These are phyloP conservation scores for Acidomyces sp. DNA, from an alignment of 495 filamentous ascomycete genomes.

Conservation along the genomic window DNA sequence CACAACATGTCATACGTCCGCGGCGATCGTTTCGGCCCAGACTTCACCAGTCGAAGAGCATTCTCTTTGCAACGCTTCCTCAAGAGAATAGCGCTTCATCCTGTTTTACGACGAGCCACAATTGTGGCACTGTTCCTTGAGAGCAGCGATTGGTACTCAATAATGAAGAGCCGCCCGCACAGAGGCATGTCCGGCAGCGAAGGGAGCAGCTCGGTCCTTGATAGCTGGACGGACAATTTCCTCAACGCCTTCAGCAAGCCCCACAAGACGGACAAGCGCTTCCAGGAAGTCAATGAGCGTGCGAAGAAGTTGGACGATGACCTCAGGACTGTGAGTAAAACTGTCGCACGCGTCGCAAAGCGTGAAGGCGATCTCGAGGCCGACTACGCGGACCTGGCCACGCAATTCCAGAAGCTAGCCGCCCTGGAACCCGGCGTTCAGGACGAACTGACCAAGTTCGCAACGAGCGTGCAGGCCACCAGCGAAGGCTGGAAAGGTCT, in stretches of 20 bases:
- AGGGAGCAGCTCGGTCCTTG: constrained; percentile 57
- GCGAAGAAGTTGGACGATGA: constrained; percentile 94
- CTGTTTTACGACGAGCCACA: constrained; percentile 68
- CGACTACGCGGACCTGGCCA: constrained; percentile 78
- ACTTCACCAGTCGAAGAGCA: constrained; percentile 82
- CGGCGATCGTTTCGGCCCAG: constrained; percentile 83
- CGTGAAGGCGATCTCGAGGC: constrained; percentile 79
- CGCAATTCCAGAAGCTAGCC: constrained; percentile 86
- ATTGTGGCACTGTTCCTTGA: constrained; percentile 85
- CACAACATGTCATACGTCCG: constrained; percentile 98
- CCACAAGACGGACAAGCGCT: constrained; percentile 86
- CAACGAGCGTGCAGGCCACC: constrained; percentile 72
- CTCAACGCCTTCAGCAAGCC: constrained; percentile 95
- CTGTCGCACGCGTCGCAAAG: constrained; percentile 75
- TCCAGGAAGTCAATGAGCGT: constrained; percentile 86
- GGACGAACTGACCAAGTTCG: constrained; percentile 65
- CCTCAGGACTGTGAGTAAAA: constrained; percentile 82
- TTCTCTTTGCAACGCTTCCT: constrained; percentile 89
- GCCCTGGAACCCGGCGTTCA: constrained; percentile 81
- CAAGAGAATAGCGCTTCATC: constrained; percentile 73
- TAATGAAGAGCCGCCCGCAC: constrained; percentile 64
- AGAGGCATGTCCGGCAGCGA: constrained; percentile 45
- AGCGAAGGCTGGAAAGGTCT: constrained; percentile 57
- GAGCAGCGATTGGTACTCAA: constrained; percentile 86
- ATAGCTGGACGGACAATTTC: constrained; percentile 89